Base-by-base conservation (phyloP, 352 stramenopile species). In the Plasmopara viticola region DNA sequence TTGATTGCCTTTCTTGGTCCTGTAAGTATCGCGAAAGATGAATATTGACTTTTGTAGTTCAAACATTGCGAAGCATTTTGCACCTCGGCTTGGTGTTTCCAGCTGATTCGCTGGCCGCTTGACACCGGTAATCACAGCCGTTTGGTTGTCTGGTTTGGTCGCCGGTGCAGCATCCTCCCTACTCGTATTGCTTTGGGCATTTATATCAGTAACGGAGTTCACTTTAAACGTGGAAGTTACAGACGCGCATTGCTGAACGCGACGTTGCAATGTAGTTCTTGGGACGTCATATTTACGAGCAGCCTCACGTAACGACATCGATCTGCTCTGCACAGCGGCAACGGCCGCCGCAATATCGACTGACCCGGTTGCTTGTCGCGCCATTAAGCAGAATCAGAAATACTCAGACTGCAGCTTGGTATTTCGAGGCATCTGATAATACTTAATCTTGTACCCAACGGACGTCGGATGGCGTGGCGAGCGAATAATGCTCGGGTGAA, bases 1-100 rank as follows among this genome's bases (percentile, higher is more conserved):
- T 92, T 94, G 58, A 94, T 92, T 1, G 80, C 81, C 51, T 90
- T 87, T 29, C 77, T 66, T 2, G 84, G 84, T 2, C 84, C 84
- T 78, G 51, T 25, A 47, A 55, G n/a, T 6, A 13, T 30, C 15
- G 20, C 18, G n/a, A 51, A n/a, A 39, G 40, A 44, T 2, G 44
- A 2, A 41, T 35, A 60, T 42, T 20, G 4, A 1, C 6, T 49
- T 42, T 39, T 40, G 1, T 18, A 41, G 6, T 17, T 18, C 4
- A 9, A 42, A 10, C 6, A 28, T 31, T 34, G 12, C 12, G 6
- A 15, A 13, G 12, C n/a, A 41, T 4, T 41, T 14, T 18, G 18
- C 37, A 78, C 71, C 68, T 70, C 63, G 64, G 33, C 53, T 63
- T 5, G 8, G 45, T n/a, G 41, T n/a, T 28, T 60, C 38, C 57